Evolutionary conservation across 768 basidiomycete species (phyloP).

Genomic region (Panellus pusillus): DNA sequence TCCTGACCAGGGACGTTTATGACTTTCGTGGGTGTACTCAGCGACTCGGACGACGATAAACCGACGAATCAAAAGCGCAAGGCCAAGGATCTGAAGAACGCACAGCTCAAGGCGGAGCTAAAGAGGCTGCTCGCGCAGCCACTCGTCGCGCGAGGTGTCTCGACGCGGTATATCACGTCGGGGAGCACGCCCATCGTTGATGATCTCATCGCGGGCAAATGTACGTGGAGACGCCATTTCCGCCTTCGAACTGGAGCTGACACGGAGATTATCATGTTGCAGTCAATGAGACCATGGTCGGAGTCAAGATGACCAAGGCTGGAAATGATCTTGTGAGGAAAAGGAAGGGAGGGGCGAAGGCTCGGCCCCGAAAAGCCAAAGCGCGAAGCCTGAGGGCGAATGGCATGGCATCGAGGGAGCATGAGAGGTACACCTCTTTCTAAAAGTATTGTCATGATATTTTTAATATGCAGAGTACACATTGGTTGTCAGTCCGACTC

Average conservation of each 20-base stretch:
- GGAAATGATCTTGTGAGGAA: slow-evolving; percentile 53
- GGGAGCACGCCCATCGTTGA: slow-evolving; percentile 80
- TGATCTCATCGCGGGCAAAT: slow-evolving; percentile 70
- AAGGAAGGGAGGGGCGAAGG: slow-evolving; percentile 27
- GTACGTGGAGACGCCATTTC: slow-evolving; percentile 37
- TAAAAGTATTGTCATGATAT: too few species aligned
- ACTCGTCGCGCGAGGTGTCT: slow-evolving; percentile 78
- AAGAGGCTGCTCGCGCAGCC: slow-evolving; percentile 74
- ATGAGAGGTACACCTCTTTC: background rate
- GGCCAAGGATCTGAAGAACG: slow-evolving; percentile 47
- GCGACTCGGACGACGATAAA: slow-evolving; percentile 51
- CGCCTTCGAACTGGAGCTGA: background rate
- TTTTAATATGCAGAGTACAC: too few species aligned
- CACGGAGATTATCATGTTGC: background rate
- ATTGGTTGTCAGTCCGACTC: too few species aligned
- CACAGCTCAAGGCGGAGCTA: slow-evolving; percentile 69
- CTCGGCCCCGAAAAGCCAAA: slow-evolving; percentile 10
- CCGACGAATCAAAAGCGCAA: slow-evolving; percentile 52
- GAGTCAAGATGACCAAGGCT: slow-evolving; percentile 61
- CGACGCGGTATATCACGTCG: slow-evolving; percentile 84
- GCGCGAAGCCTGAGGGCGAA: slow-evolving; percentile 29
- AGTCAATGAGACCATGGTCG: slow-evolving; percentile 74
- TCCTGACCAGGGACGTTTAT: background rate
- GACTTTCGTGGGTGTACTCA: slow-evolving; percentile 21
- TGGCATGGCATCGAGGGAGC: slow-evolving; percentile 29